These are phyloP conservation scores for Pleurostoma richardsiae DNA, from an alignment of 2,329 filamentous ascomycete species.

Conservation along the genomic window DNA sequence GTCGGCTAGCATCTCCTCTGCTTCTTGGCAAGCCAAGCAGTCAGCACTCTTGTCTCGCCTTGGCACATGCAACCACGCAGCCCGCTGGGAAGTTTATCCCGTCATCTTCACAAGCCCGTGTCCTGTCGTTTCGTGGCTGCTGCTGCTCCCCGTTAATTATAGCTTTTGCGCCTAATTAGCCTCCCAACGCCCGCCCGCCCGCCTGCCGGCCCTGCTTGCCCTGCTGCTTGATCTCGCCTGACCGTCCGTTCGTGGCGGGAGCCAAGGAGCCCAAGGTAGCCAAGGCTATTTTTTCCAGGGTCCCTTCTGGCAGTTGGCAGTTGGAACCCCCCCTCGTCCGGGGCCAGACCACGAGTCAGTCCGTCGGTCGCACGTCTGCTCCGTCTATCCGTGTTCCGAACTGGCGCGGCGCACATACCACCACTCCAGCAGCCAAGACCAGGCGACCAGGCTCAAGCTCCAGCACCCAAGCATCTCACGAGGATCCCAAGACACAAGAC, in stretches of 20 bases:
- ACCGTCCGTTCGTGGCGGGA: too few species aligned
- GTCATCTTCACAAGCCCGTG: conserved; percentile 7
- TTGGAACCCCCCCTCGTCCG: too few species aligned
- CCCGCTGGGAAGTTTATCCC: conserved; percentile 8
- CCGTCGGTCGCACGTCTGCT: too few species aligned
- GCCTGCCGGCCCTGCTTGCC: background rate
- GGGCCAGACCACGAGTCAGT: too few species aligned
- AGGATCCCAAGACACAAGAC: conserved; percentile 4
- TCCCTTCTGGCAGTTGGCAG: too few species aligned
- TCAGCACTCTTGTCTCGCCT: conserved; percentile 17
- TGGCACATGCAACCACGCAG: conserved; percentile 22
- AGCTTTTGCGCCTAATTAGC: conserved; percentile 1
- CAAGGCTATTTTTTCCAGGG: too few species aligned
- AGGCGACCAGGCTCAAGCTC: background rate
- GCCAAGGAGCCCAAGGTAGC: too few species aligned
- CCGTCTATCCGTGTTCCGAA: background rate
- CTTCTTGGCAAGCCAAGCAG: conserved; percentile 11
- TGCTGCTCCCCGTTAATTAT: background rate
- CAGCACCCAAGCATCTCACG: conserved; percentile 1
- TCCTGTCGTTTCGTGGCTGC: background rate
- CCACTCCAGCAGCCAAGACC: conserved; percentile 1
- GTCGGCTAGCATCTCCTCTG: background rate
- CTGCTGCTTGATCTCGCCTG: background rate
- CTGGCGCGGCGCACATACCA: background rate
- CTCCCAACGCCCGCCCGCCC: background rate